Evolutionary conservation across 371 early-diverging fungal genomes (phyloP).

Genomic region (Conidiobolus coronatus): DNA sequence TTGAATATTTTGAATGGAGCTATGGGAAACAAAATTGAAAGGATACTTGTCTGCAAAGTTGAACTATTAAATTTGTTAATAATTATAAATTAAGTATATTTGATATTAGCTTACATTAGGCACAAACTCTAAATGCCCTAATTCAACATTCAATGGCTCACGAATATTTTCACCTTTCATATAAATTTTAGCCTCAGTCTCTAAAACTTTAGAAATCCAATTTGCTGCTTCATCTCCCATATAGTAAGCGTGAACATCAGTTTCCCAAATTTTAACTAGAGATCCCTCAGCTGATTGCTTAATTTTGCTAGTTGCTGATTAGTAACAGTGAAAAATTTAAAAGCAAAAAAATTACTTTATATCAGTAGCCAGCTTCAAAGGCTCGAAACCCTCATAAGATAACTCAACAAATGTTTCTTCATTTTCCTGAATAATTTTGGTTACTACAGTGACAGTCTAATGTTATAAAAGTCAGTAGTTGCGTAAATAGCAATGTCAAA

Average conservation of each 20-base stretch:
- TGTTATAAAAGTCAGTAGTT: neutral
- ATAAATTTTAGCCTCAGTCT: neutral
- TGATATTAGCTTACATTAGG: neutral
- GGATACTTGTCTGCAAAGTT: slow-evolving; percentile 16
- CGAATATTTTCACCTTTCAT: slow-evolving; percentile 3
- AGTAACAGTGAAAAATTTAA: neutral
- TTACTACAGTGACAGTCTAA: neutral
- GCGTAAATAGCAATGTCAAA: neutral
- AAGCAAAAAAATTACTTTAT: neutral
- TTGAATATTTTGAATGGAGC: slow-evolving; percentile 13
- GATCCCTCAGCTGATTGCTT: neutral
- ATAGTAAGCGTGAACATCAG: slow-evolving; percentile 3
- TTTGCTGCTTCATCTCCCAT: slow-evolving; percentile 7
- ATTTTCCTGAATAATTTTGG: neutral
- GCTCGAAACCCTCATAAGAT: neutral
- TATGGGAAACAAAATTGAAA: slow-evolving; percentile 12
- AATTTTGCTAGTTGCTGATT: too few relatives aligned
- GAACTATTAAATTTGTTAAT: slow-evolving; percentile 5
- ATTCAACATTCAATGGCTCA: neutral
- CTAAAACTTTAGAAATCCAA: slow-evolving; percentile 7
- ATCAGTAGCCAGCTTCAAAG: neutral
- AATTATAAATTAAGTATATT: neutral
- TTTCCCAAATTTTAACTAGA: slow-evolving; percentile 2
- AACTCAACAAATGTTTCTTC: neutral
- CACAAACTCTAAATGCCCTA: neutral